Conservation (phyloP, 2,329 filamentous ascomycete species). For the Huntiella savannae region DNA sequence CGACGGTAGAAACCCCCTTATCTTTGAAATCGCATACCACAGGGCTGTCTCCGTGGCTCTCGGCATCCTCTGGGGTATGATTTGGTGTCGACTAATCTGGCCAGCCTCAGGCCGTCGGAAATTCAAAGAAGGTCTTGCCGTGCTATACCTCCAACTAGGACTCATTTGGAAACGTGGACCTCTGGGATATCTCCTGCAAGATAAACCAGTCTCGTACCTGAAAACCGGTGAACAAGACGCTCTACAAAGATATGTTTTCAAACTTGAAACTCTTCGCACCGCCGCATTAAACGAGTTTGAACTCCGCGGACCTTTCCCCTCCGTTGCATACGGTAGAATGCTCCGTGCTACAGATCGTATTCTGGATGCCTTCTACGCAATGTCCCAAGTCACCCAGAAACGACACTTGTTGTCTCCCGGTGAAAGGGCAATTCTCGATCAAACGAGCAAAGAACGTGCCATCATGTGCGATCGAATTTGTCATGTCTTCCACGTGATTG, state of each 20-base stretch:
- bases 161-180: conserved; percentile 93
- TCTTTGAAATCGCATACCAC: conserved; percentile 74
- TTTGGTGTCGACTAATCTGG: conserved; percentile 80
- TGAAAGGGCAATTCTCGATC: conserved; percentile 61
- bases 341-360: conserved; percentile 65
- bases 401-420: conserved; percentile 57
- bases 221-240: conserved; percentile 73
- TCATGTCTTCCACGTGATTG: conserved; percentile 71
- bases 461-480: conserved; percentile 77
- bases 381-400: conserved; percentile 81
- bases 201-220: conserved; percentile 51
- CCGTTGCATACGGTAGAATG: conserved; percentile 51
- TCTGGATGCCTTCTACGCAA: conserved; percentile 85
- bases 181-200: conserved; percentile 49
- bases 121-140: conserved; percentile 70
- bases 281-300: conserved; percentile 75
- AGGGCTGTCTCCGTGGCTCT: conserved; percentile 70
- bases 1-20: conserved; percentile 64
- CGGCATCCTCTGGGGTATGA: conserved; percentile 79
- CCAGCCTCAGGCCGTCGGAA: conserved; percentile 79
- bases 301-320: conserved; percentile 69
- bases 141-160: conserved; percentile 89
- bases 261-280: conserved; percentile 52
- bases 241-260: conserved; percentile 60
- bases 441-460: conserved; percentile 59